Conservation (phyloP, 208 protist genomes). For the Angomonas deanei region DNA sequence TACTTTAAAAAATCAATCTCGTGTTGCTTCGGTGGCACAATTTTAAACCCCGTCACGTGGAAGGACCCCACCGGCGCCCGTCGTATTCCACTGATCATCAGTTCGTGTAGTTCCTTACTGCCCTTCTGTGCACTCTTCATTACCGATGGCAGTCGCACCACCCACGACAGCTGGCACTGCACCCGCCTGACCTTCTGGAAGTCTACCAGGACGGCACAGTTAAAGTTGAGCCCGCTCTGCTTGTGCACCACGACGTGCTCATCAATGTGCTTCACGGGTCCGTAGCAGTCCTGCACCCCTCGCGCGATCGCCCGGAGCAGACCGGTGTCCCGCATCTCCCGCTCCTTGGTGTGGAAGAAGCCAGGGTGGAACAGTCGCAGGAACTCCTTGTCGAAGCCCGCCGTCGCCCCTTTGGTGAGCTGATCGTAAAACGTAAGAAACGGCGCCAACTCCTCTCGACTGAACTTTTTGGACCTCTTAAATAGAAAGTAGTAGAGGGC, state of each 20-base stretch:
- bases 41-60: constrained; percentile 69
- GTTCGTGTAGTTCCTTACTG: constrained; percentile 13
- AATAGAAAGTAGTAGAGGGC: constrained; percentile 41
- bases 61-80: constrained; percentile 27
- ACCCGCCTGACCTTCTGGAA: constrained; percentile 59
- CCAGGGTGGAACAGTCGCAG: constrained; percentile 72
- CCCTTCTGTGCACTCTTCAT: constrained; percentile 11
- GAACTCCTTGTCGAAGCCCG: constrained; percentile 64
- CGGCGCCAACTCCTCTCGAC: constrained; percentile 30
- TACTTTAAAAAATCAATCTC: constrained; percentile 62
- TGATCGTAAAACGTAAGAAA: constrained; percentile 64
- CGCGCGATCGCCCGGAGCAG: constrained; percentile 74
- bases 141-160: constrained; percentile 21
- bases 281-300: constrained; percentile 50
- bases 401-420: constrained; percentile 57
- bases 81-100: background rate
- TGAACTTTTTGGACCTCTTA: constrained; percentile 29
- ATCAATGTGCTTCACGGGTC: constrained; percentile 40
- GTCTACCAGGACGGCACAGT: constrained; percentile 73
- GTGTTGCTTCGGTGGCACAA: constrained; percentile 34
- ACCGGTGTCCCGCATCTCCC: constrained; percentile 40
- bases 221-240: constrained; percentile 38
- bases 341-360: constrained; percentile 25
- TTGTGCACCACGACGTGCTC: constrained; percentile 44
- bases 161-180: constrained; percentile 65